These are phyloP conservation scores for Cercospora berteroae DNA, from an alignment of 2,329 filamentous ascomycete genomes.

Conservation along the genomic window DNA sequence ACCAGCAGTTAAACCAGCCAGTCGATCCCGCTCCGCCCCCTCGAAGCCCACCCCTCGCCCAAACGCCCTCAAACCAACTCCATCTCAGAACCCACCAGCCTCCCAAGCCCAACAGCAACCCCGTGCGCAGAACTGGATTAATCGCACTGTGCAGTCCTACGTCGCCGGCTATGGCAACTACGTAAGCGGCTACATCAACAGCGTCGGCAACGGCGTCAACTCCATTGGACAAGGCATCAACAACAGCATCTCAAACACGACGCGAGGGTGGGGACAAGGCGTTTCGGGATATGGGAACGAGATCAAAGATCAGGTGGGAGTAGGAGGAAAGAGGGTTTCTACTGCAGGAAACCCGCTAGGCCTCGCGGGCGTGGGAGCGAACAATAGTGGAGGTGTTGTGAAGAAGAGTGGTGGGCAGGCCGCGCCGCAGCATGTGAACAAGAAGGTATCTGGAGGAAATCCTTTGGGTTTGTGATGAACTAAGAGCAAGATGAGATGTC, in stretches of 20 bases:
- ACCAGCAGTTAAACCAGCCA: conserved; percentile 6
- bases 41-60: conserved; percentile 11
- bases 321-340: conserved; percentile 44
- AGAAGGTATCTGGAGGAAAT: conserved; percentile 40
- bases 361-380: conserved; percentile 34
- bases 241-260: conserved; percentile 44
- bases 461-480: conserved; percentile 42
- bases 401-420: conserved; percentile 27
- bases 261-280: conserved; percentile 48
- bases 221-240: conserved; percentile 48
- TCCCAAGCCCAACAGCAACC: conserved; percentile 11
- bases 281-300: conserved; percentile 52
- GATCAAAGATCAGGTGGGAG: conserved; percentile 50
- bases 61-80: conserved; percentile 11
- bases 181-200: conserved; percentile 44
- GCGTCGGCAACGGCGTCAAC: conserved; percentile 49
- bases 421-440: conserved; percentile 21
- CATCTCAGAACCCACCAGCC: conserved; percentile 18
- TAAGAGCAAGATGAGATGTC: background rate
- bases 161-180: conserved; percentile 47
- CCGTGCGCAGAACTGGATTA: conserved; percentile 46
- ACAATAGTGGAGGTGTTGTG: conserved; percentile 19
- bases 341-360: conserved; percentile 50
- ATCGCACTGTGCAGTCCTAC: conserved; percentile 43
- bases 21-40: conserved; percentile 11